Percentiles rank a stretch among this genome's conserved stretches.
These are phyloP conservation scores for Pogostemon cablin DNA, from an alignment of 257 asterid genomes.

Conservation along the genomic window DNA sequence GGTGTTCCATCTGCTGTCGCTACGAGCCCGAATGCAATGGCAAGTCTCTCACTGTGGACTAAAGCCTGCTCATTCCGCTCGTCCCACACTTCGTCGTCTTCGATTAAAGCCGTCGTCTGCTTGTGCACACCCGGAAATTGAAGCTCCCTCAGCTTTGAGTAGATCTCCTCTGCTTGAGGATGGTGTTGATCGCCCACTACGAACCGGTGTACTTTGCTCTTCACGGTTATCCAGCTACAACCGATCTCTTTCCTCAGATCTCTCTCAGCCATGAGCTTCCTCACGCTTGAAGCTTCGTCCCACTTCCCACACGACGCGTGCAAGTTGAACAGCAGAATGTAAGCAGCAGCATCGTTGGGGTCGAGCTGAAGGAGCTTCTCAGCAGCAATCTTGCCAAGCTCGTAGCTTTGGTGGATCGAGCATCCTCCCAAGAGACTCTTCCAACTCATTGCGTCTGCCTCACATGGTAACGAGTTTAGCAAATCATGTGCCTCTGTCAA, in stretches of 20 bases:
- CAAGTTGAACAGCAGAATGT: slow-evolving; percentile 56
- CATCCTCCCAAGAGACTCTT: slow-evolving; percentile 60
- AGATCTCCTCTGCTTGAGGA: slow-evolving; percentile 48
- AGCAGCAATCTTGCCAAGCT: slow-evolving; percentile 57
- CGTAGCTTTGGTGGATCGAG: slow-evolving; percentile 47
- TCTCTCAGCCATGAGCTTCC: slow-evolving; percentile 52
- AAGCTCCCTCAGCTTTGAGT: slow-evolving; percentile 47
- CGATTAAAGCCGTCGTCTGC: slow-evolving; percentile 28
- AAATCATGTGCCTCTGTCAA: slow-evolving; percentile 45
- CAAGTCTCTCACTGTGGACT: slow-evolving; percentile 70
- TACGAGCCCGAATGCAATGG: slow-evolving; percentile 61
- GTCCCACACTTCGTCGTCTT: slow-evolving; percentile 33
- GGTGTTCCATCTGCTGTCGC: slow-evolving; percentile 36
- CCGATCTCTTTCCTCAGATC: slow-evolving; percentile 49
- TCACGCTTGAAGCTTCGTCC: slow-evolving; percentile 52
- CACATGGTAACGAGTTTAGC: slow-evolving; percentile 49
- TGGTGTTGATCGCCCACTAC: slow-evolving; percentile 61
- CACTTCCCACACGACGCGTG: slow-evolving; percentile 41
- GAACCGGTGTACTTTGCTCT: slow-evolving; percentile 48
- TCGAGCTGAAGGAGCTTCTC: slow-evolving; percentile 55
- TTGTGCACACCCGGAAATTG: slow-evolving; percentile 15
- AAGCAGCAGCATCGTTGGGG: slow-evolving; percentile 57
- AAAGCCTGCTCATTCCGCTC: slow-evolving; percentile 50
- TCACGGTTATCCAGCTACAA: slow-evolving; percentile 62
- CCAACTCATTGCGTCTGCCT: slow-evolving; percentile 65